Base-by-base conservation (phyloP, 2,329 filamentous ascomycete genomes). In the Sporothrix inflata region DNA sequence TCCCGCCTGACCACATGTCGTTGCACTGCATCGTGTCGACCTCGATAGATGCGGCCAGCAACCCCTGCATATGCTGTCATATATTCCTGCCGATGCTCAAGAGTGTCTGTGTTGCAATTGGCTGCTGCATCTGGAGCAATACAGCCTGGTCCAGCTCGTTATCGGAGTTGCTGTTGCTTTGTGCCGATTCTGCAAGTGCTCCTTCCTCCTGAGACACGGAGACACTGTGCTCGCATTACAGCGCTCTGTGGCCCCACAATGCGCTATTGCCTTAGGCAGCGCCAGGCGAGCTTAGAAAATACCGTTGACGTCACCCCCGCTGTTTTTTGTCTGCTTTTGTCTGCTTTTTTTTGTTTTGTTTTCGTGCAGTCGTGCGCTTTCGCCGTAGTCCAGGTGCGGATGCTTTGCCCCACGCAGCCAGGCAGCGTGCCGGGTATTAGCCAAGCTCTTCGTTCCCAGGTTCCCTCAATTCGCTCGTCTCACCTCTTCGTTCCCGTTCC, bases 291-390 rank as follows among this genome's bases (percentile, higher is more conserved):
- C 57, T 63, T 63, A 63, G 30, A 40, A 34, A 9, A n/a, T 9
- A 19, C 55, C 6, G 38, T 63, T 63, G 57, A 63, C 57, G 57
- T 63, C 57, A 63, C 57, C 57, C 57, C 34, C 57, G 42, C 34
- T 63, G n/a, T 40, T 63, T 63, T n/a, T 38, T 19, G 30, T 40
- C 57, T 34, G 38, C 57, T 63, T 42, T 53, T 12, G 57, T 21
- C 30, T 61, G 34, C 38, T n/a, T 14, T 16, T 47, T 16, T 47
- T 21, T 61, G 42, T 40, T 42, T 19, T 57, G 53, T 57, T 57
- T 34, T 57, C 53, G 53, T 57, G 53, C 3, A 34, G 27, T 12
- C 27, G 14, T 47, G 14, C 45, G 45, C 19, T 47, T 47, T 12
- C 45, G 45, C 45, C 12, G 30, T 34, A 47, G 45, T 47, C 45